Evolutionary conservation across 2,329 filamentous ascomycete genomes (phyloP).

Genomic region (Fusarium sp.): DNA sequence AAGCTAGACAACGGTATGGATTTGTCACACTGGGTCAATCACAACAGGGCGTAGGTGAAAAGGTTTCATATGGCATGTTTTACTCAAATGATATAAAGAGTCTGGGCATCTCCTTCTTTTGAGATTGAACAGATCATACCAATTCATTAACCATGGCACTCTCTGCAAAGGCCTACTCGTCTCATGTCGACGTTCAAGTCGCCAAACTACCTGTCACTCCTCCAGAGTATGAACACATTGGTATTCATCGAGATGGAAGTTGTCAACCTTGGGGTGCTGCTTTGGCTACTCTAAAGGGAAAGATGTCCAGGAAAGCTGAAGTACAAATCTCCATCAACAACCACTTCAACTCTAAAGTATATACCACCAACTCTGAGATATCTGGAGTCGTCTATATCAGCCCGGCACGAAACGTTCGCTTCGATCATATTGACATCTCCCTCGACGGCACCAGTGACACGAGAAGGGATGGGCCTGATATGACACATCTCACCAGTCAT

Average conservation of each 20-base stretch:
- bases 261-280: slow-evolving; percentile 30
- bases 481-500: slow-evolving; percentile 36
- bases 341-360: slow-evolving; percentile 45
- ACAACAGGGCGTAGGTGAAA: slow-evolving; percentile 30
- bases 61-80: neutral
- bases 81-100: slow-evolving; percentile 9
- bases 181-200: slow-evolving; percentile 29
- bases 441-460: slow-evolving; percentile 38
- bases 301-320: slow-evolving; percentile 24
- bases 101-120: neutral
- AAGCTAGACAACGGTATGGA: slow-evolving; percentile 24
- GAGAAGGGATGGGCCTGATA: slow-evolving; percentile 40
- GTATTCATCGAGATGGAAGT: slow-evolving; percentile 21
- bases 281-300: slow-evolving; percentile 19
- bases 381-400: slow-evolving; percentile 38
- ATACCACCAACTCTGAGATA: slow-evolving; percentile 43
- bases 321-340: slow-evolving; percentile 30
- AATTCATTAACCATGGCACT: slow-evolving; percentile 16
- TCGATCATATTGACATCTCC: slow-evolving; percentile 33
- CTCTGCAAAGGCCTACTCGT: slow-evolving; percentile 15
- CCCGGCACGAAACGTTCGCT: slow-evolving; percentile 29
- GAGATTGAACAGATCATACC: neutral
- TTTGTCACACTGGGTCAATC: slow-evolving; percentile 38
- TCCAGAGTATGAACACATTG: slow-evolving; percentile 36
- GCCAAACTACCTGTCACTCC: slow-evolving; percentile 26